Evolutionary conservation across 768 basidiomycete genomes (phyloP).

Genomic region (Tylopilus felleus): DNA sequence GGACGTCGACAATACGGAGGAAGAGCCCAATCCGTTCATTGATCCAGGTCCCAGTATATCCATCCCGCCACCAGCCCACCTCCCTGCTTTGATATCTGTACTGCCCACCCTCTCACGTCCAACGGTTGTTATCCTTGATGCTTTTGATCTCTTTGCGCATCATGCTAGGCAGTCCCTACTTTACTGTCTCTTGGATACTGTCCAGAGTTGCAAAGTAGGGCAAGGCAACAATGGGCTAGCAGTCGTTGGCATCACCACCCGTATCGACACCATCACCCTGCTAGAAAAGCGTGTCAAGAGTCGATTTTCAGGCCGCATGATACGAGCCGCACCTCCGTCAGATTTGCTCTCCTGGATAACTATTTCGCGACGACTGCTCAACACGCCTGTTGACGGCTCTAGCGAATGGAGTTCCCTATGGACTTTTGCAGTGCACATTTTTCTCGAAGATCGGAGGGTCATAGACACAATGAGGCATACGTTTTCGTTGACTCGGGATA

Average conservation of each 20-base stretch:
- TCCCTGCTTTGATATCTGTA: constrained; percentile 70
- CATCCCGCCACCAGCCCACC: constrained; percentile 64
- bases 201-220: constrained; percentile 73
- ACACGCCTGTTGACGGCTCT: constrained; percentile 20
- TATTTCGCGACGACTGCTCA: constrained; percentile 48
- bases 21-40: constrained; percentile 51
- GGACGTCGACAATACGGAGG: constrained; percentile 33
- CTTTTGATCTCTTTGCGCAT: constrained; percentile 89
- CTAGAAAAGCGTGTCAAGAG: constrained; percentile 98
- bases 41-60: constrained; percentile 35
- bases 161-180: constrained; percentile 91
- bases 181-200: constrained; percentile 94
- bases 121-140: constrained; percentile 81
- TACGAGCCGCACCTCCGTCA: constrained; percentile 66
- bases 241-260: constrained; percentile 82
- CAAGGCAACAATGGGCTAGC: constrained; percentile 65
- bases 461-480: constrained; percentile 51
- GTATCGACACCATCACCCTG: constrained; percentile 82
- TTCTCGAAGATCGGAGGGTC: constrained; percentile 50
- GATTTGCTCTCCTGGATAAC: constrained; percentile 47
- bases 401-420: constrained; percentile 62
- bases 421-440: constrained; percentile 52
- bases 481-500: constrained; percentile 58
- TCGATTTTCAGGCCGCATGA: constrained; percentile 89
- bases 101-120: constrained; percentile 79